phyloP scores from a whole-genome alignment of 2,329 filamentous ascomycete species.

The Nigrospora oryzae region DNA sequence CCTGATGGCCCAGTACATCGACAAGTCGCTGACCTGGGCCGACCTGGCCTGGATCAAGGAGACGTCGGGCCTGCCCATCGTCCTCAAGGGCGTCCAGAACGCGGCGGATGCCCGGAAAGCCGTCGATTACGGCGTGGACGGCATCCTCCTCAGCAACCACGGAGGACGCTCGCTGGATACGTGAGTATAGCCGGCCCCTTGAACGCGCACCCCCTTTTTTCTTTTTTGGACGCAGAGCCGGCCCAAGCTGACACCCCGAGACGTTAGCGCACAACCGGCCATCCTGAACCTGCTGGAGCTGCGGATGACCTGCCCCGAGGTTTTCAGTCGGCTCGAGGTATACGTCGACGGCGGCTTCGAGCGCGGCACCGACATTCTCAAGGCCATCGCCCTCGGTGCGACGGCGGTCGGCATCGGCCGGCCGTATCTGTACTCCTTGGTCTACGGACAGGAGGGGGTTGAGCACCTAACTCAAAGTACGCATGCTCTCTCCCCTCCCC shows the following conservation, averaged over 20 bases:
- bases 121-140: constrained; percentile 38
- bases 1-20: constrained; percentile 42
- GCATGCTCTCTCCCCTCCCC: constrained; percentile 12
- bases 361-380: constrained; percentile 45
- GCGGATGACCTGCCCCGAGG: constrained; percentile 35
- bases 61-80: constrained; percentile 37
- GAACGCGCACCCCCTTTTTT: no score
- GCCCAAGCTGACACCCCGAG: background rate
- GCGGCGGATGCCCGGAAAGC: constrained; percentile 45
- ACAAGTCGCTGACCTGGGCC: constrained; percentile 41
- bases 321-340: constrained; percentile 39
- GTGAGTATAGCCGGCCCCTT: constrained; percentile 10
- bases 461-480: constrained; percentile 47
- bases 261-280: constrained; percentile 26
- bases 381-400: constrained; percentile 42
- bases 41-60: constrained; percentile 44
- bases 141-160: constrained; percentile 49
- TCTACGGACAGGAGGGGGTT: constrained; percentile 45
- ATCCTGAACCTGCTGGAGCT: constrained; percentile 44
- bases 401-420: constrained; percentile 45
- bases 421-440: constrained; percentile 34
- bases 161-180: constrained; percentile 48
- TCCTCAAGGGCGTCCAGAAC: constrained; percentile 48
- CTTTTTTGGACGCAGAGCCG: no score
- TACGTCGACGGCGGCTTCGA: constrained; percentile 45